A percentile compares a stretch with the other conserved stretches of the same genome.
Evolutionary conservation across 1,139 yeast species (phyloP).

Genomic region (Kurtzmaniella quercitrusa): DNA sequence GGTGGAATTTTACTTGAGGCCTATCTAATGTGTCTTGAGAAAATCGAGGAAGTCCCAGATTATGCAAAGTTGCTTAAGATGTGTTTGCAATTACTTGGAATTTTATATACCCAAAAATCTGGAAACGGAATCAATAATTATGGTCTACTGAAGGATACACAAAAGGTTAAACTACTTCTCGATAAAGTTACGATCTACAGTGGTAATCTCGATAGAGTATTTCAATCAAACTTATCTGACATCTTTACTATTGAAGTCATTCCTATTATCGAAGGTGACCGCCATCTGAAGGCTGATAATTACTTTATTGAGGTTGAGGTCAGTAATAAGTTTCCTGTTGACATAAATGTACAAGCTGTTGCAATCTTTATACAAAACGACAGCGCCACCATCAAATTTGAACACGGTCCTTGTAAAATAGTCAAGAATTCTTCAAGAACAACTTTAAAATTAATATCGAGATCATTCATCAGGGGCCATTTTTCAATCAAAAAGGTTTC

Average conservation of each 20-base stretch:
- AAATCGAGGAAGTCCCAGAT: slow-evolving; percentile 21
- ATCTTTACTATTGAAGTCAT: slow-evolving; percentile 25
- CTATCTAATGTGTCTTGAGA: slow-evolving; percentile 65
- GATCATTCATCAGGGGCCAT: slow-evolving; percentile 21
- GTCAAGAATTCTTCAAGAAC: not conserved
- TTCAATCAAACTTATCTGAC: slow-evolving; percentile 26
- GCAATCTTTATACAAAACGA: slow-evolving; percentile 14
- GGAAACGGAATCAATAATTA: slow-evolving; percentile 29
- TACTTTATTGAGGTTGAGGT: slow-evolving; percentile 24
- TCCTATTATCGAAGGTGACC: slow-evolving; percentile 24
- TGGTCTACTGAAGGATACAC: slow-evolving; percentile 17
- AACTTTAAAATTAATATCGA: slow-evolving; percentile 11
- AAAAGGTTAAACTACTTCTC: slow-evolving; percentile 19
- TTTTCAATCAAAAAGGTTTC: slow-evolving; percentile 19
- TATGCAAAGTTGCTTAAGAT: slow-evolving; percentile 22
- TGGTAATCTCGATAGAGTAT: slow-evolving; percentile 9
- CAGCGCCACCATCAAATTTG: not conserved
- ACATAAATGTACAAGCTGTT: slow-evolving; percentile 18
- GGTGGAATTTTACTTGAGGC: slow-evolving; percentile 62
- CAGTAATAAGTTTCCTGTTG: slow-evolving; percentile 23
- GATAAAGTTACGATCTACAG: slow-evolving; percentile 20
- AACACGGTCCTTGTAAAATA: not conserved
- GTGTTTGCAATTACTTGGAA: slow-evolving; percentile 32
- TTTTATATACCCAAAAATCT: slow-evolving; percentile 17
- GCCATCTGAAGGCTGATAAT: slow-evolving; percentile 12